Evolutionary conservation across 495 filamentous ascomycete genomes (phyloP), one percentile per base, ranked within the genome.

Genomic region (Penicillium manginii): DNA sequence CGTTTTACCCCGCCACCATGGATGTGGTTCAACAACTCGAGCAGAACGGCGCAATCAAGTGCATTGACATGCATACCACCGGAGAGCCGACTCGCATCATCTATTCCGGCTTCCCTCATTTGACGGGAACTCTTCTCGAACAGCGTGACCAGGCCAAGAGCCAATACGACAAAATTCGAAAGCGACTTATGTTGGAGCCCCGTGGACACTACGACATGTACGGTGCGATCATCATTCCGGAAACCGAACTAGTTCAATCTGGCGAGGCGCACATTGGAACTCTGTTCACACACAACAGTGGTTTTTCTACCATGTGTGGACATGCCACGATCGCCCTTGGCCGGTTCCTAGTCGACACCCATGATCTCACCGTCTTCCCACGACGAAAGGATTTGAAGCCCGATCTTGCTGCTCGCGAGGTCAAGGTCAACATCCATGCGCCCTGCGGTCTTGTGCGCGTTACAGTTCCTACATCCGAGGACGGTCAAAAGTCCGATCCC

Each of bases 221-320:
- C 53, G 71, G 71, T 1, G 71, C 71, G 3, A 68, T 73, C 39
- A 60, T 73, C 46, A 22, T 57, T 1, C 59, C 58, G 1, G 63
- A 69, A n/a, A 71, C 68, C 15, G 71, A 73, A 31, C 59, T 70
- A 8, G 66, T 73, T 19, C 47, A 22, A 10, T 33, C 32, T 18
- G 57, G 80, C 78, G 77, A 83, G 73, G 75, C 66, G 62, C 33
- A 84, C 75, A 71, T 71, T 11, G 54, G 54, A 12, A 50, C 45
- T 22, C 19, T 56, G 12, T 56, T 70, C 57, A 66, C 58, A 83
- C 65, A 89, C 52, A 86, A 92, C 50, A 87, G 88, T 49, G 92
- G 91, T 21, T 96, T 91, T 66, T 82, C 84, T 12, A 88, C 85
- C 4, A 91, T 96, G 57, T 90, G 87, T 60, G 86, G 87, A 62